Evolutionary conservation across 2,329 filamentous ascomycete genomes (phyloP).

Genomic region (Chaetomiaceae sp.): DNA sequence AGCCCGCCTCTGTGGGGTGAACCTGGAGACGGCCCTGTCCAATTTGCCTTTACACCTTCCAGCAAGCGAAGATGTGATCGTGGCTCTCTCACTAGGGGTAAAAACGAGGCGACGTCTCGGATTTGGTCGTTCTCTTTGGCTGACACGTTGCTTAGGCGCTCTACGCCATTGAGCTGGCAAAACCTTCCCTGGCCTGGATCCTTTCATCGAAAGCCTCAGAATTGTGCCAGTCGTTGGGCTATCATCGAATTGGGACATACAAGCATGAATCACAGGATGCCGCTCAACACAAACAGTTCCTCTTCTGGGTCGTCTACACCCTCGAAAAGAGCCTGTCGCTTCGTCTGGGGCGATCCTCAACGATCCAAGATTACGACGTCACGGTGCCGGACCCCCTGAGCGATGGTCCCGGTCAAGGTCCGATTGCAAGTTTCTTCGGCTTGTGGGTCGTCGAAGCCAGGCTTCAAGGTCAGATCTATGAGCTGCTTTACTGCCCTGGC

Average conservation of each 20-base stretch:
- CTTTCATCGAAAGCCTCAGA: slow-evolving; percentile 55
- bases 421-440: slow-evolving; percentile 36
- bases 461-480: slow-evolving; percentile 57
- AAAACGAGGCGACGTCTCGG: slow-evolving; percentile 20
- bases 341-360: slow-evolving; percentile 54
- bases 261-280: slow-evolving; percentile 30
- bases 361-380: slow-evolving; percentile 55
- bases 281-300: slow-evolving; percentile 23
- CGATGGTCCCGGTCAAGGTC: slow-evolving; percentile 14
- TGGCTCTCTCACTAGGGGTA: slow-evolving; percentile 55
- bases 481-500: slow-evolving; percentile 48
- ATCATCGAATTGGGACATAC: slow-evolving; percentile 44
- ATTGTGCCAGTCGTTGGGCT: slow-evolving; percentile 58
- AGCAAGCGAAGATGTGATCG: slow-evolving; percentile 49
- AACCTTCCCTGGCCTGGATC: slow-evolving; percentile 60
- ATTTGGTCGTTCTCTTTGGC: background rate
- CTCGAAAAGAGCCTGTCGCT: slow-evolving; percentile 56
- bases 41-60: slow-evolving; percentile 54
- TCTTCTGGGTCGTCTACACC: slow-evolving; percentile 50
- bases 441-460: slow-evolving; percentile 52
- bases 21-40: slow-evolving; percentile 46
- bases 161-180: slow-evolving; percentile 58
- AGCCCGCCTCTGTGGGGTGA: slow-evolving; percentile 40
- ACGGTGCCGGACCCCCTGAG: slow-evolving; percentile 37
- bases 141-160: slow-evolving; percentile 40